phyloP scores from a whole-genome alignment of 495 filamentous ascomycete genomes.

The Penicillium pancosmium region DNA sequence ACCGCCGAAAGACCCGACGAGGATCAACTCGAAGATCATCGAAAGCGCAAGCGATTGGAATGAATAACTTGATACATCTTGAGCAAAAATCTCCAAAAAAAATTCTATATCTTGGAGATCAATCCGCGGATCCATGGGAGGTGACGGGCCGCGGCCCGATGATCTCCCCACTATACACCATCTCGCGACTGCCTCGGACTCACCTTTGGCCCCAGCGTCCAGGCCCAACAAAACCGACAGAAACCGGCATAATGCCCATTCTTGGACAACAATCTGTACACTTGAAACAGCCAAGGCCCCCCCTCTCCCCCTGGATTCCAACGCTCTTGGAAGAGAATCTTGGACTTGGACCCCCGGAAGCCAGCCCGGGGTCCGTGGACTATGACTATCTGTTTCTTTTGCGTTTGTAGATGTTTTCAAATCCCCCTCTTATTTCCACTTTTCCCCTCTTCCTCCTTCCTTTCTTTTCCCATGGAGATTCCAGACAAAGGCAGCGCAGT shows the following conservation, averaged over 20 bases:
- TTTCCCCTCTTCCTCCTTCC: constrained; percentile 10
- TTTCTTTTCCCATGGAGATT: constrained; percentile 22
- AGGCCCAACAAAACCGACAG: constrained; percentile 6
- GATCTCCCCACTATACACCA: neutral
- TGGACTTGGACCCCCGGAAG: neutral
- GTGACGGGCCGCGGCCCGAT: neutral
- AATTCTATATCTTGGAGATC: constrained; percentile 15
- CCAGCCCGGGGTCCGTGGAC: neutral
- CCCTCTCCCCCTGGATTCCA: constrained; percentile 1
- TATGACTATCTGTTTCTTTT: constrained; percentile 6
- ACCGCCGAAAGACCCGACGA: constrained; percentile 73
- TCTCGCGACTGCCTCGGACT: neutral
- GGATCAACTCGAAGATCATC: constrained; percentile 72
- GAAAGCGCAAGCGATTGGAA: constrained; percentile 79
- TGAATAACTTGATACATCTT: constrained; percentile 24
- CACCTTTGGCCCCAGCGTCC: neutral
- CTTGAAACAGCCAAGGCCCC: constrained; percentile 8
- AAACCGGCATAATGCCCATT: constrained; percentile 7
- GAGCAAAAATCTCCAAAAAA: neutral
- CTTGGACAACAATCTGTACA: constrained; percentile 19
- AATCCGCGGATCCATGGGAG: neutral
- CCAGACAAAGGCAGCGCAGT: constrained; percentile 14
- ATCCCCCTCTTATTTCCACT: constrained; percentile 9
- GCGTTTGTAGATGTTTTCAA: constrained; percentile 23
- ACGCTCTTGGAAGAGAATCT: neutral